Base-by-base conservation (phyloP, 208 protist species). In the Crithidia expoeki region DNA sequence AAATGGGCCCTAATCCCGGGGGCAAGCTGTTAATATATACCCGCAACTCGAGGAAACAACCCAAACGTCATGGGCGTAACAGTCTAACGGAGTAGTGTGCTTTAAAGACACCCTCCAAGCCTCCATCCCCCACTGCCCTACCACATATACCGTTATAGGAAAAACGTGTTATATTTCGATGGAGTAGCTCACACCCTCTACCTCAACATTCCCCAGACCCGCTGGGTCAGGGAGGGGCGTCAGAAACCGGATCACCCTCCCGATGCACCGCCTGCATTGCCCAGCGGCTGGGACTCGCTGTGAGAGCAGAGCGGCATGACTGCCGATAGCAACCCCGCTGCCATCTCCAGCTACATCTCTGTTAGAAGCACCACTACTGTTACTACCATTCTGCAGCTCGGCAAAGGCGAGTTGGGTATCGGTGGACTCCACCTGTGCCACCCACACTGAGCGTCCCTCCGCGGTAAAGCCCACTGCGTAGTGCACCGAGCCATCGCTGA, bases 391-490 rank as follows among this genome's bases (percentile, higher is more conserved):
- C n/a, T 61, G 58, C 44, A 25, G 68, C 32, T 7, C 9, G n/a
- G 34, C 40, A 50, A 62, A 47, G 23, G 57, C 21, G 12, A 50
- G 38, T 21, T 75, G 70, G n/a, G 42, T 49, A 23, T 63, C 61
- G 0, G 53, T 68, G 12, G 70, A 75, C 53, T 68, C 53, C 25
- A 75, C 60, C 47, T 75, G 70, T 12, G 56, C 60, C 10, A 75
- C 70, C 70, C 70, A 75, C 33, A 75, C 70, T n/a, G 52, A 46
- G 30, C 46, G 40, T n/a, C 70, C 61, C 12, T 75, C 61, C 1
- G 53, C 42, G 32, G 61, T 12, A 58, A 75, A 75, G 10, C 70
- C 70, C 12, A 49, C 51, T 14, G 53, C 61, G 32, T 50, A 25
- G n/a, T 68, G 40, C 30, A 75, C 28, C 32, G 51, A 62, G 4